Base-by-base conservation (phyloP, 2,329 filamentous ascomycete species). In the Lojkania enalia region DNA sequence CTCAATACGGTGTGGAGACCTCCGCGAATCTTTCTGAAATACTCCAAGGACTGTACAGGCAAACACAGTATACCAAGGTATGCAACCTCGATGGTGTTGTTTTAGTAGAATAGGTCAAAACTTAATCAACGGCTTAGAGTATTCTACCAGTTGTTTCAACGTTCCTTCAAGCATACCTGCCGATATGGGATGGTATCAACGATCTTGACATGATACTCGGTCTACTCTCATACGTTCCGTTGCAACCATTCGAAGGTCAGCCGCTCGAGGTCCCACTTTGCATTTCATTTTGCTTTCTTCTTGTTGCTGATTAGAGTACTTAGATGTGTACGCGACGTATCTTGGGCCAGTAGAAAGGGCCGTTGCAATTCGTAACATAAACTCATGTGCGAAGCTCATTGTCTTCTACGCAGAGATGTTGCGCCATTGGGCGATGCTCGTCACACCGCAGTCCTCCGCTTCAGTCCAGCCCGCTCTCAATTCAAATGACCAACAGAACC, bases 331-430 rank as follows among this genome's bases (percentile, higher is more conserved):
- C 39, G 44, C 46, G 9, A 56, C 65, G 1, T 71, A 74, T 25
- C 53, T 80, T 12, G 47, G 44, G 4, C 63, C 63, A 15, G 45
- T 72, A 18, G 77, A 80, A 54, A 60, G 51, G 18, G 69, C 69
- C 3, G 39, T 79, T 12, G 51, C 73, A 20, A 53, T 63, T 20
- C 57, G 66, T 12, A 63, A 59, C 15, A 35, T 75, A 0, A 59
- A 73, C 4, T 81, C 83, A 0, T 85, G 84, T 55, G 61, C 79
- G 0, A 73, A 74, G 2, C 71, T 95, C 2, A 75, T 94, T 2
- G 67, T 67, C 1, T 83, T 90, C 50, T 94, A 92, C 67, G 84
- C 79, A 1, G 68, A 70, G 9, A 72, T 95, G 4, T 76, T 92
- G 35, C 78, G 76, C 9, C 78, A 83, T 51, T 80, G 77, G 71